Evolutionary conservation across 192 early-diverging fungal genomes (phyloP), one percentile per base, ranked within the genome.

Genomic region (Obelidium mucronatum): DNA sequence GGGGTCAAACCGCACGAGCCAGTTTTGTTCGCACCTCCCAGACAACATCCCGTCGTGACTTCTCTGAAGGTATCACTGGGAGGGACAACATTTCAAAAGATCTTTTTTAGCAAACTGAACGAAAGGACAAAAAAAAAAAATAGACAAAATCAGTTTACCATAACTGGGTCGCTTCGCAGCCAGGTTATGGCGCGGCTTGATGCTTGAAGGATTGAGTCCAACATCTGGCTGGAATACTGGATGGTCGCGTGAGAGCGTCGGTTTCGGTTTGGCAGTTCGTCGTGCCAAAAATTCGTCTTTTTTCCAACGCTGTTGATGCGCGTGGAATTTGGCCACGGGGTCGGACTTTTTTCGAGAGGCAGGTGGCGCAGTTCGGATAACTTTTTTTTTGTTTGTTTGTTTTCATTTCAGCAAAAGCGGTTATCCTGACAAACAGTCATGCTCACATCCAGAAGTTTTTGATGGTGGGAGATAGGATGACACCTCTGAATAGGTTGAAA

Each of bases 11-110:
- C 26, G 31, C 48, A 35, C 42, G 66, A 5, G 66, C 66, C 19
- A 67, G 37, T 52, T 36, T 26, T 22, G 66, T 35, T 34, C 66
- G 19, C 37, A 52, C 48, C 30, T 67, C 66, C 66, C 66, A 67
- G 2, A 67, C 66, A 19, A 67, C 66, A 51, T 67, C 66, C 3
- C 66, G 19, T 51, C 66, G 13, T 36, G 24, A 31, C 42, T 67
- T 67, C 24, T 67, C 66, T 13, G 66, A 67, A 1, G 66, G 66
- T 40, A 67, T 67, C 24, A 67, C 66, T 67, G 66, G 4, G 31
- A 26, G 28, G 22, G 26, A 48, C 8, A n/a, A n/a, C n/a, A n/a
- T n/a, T n/a, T n/a, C n/a, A n/a, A n/a, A n/a, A n/a, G n/a, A n/a
- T n/a, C n/a, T n/a, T n/a, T n/a, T n/a, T n/a, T n/a, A n/a, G n/a